Base-by-base conservation (phyloP, 73 alveolate genomes). In the Paramecium sonneborni region DNA sequence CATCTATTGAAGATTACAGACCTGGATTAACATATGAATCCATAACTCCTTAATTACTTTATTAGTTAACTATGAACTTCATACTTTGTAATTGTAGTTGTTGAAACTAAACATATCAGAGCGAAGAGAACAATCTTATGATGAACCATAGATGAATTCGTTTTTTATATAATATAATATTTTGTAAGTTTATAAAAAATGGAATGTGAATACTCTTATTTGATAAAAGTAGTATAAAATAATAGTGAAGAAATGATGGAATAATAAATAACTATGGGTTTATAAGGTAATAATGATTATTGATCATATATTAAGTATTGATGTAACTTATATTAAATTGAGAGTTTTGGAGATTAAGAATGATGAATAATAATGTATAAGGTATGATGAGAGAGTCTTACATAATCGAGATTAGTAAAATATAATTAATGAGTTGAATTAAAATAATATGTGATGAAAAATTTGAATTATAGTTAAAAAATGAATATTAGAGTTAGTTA, bases 21-120 rank as follows among this genome's bases (percentile, higher is more conserved):
- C 87, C 87, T 37, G 87, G 67, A 74, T 74, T 74, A 12, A 74
- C 56, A 39, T 74, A 74, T 2, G 87, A 37, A 20, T 74, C 87
- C 56, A 74, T 74, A 5, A 74, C 87, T 30, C 67, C 87, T 35
- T 74, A 37, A 39, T 74, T 74, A 39, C 87, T 74, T 1, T 28
- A n/a, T 8, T 34, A 39, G 58, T 34, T 74, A 28, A 34, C n/a
- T 37, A 11, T 62, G 23, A 15, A 35, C 32, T 30, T 24, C 30
- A 15, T 62, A 62, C 84, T 62, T 62, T n/a, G 48, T 62, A 62
- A 62, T 44, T 62, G 84, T 62, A 12, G 84, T 62, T 10, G 30
- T 44, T 62, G 48, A 62, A 62, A 62, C 84, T 62, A 62, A 34
- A 8, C 76, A 57, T 8, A 57, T 26, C 37, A 57, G 37, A 32